Base-by-base conservation (phyloP, 306 rosid genomes). In the Quercus suber region DNA sequence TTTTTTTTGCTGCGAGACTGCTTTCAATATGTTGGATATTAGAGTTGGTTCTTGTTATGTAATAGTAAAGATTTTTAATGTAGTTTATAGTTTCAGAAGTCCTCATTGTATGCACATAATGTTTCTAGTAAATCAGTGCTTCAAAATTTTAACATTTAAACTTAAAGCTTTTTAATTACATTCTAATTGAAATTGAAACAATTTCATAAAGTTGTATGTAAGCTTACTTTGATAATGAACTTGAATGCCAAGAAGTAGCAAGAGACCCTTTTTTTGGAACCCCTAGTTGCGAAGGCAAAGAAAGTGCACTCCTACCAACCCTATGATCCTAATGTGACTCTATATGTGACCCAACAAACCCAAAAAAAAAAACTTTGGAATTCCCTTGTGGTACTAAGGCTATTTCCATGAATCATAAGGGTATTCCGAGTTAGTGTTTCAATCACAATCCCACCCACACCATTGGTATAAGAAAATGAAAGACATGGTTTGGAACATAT, bases 181-280 rank as follows among this genome's bases (percentile, higher is more conserved):
- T 35, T 35, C 41, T 35, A 1, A 35, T 35, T 35, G 41, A 35
- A 35, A 35, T 35, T 35, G 41, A 35, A 35, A 35, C 41, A 35
- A 35, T 35, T 35, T 35, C 41, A 35, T 35, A 35, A 6, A 35
- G 41, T 35, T 35, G 41, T 1, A 6, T 35, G 41, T 35, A 35
- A 35, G 41, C 41, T 5, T 5, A 35, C 41, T 35, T 35, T 35
- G 8, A 5, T 35, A 5, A 35, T 35, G 41, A 78, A 88, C 79
- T 88, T 88, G 82, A 88, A 88, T 23, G 79, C 81, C 81, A 88
- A 86, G 79, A 88, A 88, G 4, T 86, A 88, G 55, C 83, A 84
- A 35, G 91, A 88, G 80, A 83, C 83, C 0, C 89, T 87, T 70
- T 88, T 5, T 76, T 82, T 12, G 33, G 80, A 35, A 83, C 78